Evolutionary conservation across 2,329 filamentous ascomycete genomes (phyloP), one percentile per base, ranked within the genome.

Genomic region (Aspergillus clavatus): DNA sequence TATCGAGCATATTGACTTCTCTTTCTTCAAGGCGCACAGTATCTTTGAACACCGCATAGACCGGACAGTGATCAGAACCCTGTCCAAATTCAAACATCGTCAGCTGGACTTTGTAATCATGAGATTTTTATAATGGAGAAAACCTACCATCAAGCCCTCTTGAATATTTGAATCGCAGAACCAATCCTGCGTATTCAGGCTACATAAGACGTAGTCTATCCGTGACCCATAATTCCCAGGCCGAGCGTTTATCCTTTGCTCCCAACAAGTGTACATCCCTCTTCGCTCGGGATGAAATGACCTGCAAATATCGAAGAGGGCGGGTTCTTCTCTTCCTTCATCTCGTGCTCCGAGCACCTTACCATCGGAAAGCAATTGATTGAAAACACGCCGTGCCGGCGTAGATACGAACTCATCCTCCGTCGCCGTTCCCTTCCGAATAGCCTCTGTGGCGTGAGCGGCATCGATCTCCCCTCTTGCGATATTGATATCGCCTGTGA

Each of bases 251-350:
- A 89, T 86, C 64, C 87, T 90, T 40, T 88, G 90, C 52, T 97
- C 89, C 91, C 91, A 97, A 65, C 91, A 95, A 0, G 93, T 97
- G 65, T 89, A 97, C 93, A 98, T 97, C 49, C 89, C 89, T 50
- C 76, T 74, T 29, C 93, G 79, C n/a, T 73, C 70, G 0, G 87
- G 86, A 60, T 96, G 86, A 60, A 90, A 94, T 21, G 79, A 80
- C 39, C 93, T 80, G 56, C 87, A 90, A 14, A 94, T 74, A 69
- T 98, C 93, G 78, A 85, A 87, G 31, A 97, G 71, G 1, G 90
- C 79, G 2, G 88, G 81, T 10, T 75, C 57, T 61, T 90, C 84
- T 53, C 86, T 77, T 0, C 80, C 83, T 56, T 83, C 72, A 47
- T 93, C 88, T 47, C 82, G 78, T 27, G 79, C 70, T 0, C 83